phyloP scores from a whole-genome alignment of 441 rosid species.

The Bruguiera hainesii region DNA sequence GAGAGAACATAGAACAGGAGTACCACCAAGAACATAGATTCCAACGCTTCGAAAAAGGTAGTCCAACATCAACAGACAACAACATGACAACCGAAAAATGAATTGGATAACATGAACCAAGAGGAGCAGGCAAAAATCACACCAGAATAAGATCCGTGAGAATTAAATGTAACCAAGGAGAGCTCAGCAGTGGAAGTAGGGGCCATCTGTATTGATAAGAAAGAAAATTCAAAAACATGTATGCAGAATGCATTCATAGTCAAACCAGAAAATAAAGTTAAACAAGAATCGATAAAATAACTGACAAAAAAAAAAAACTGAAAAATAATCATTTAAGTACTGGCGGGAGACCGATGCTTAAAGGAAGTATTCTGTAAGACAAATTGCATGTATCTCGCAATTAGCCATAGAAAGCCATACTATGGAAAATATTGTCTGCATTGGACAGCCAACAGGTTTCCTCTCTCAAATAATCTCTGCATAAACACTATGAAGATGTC shows the following conservation, averaged over 20 bases:
- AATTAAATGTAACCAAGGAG: constrained; percentile 61
- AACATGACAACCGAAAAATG: constrained; percentile 1
- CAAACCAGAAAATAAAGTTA: not conserved
- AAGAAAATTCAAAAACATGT: not conserved
- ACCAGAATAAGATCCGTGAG: constrained; percentile 86
- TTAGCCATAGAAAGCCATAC: not conserved
- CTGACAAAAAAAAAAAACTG: not conserved
- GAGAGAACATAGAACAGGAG: not conserved
- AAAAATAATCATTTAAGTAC: not conserved
- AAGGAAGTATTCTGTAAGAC: constrained; percentile 2
- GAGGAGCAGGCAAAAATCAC: constrained; percentile 25
- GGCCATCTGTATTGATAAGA: constrained; percentile 48
- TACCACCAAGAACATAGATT: not conserved
- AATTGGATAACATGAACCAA: constrained; percentile 10
- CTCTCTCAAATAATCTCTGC: no score
- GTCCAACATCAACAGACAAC: constrained; percentile 11
- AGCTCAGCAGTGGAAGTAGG: constrained; percentile 58
- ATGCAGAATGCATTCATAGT: no score
- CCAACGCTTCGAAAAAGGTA: not conserved
- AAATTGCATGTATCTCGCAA: constrained; percentile 2
- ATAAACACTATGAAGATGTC: no score
- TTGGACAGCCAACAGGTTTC: not conserved
- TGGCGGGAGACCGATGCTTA: not conserved
- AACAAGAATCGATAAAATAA: not conserved
- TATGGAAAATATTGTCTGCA: not conserved